These are phyloP conservation scores for Penicillium canescens DNA, from an alignment of 495 filamentous ascomycete genomes.

Conservation along the genomic window DNA sequence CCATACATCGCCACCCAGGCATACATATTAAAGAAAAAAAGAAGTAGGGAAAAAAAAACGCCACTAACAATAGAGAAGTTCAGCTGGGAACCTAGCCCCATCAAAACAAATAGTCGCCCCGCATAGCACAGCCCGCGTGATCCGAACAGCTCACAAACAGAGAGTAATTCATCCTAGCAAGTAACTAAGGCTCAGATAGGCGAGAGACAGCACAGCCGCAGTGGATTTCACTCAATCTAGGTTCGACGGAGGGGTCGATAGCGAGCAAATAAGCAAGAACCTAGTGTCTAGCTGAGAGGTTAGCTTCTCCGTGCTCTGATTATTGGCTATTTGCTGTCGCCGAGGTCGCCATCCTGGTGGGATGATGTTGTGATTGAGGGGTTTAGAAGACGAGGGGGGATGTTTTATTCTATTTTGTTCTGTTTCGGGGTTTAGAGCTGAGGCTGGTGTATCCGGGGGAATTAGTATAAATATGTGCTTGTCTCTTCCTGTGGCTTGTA, in stretches of 20 bases:
- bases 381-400: background rate
- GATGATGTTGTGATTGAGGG: conserved; percentile 6
- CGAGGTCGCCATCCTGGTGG: background rate
- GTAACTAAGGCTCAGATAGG: background rate
- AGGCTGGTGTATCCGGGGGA: no score
- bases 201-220: background rate
- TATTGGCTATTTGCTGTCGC: background rate
- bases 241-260: background rate
- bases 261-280: background rate
- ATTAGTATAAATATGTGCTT: background rate
- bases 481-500: background rate
- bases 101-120: no score
- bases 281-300: background rate
- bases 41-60: no score
- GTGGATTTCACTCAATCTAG: background rate
- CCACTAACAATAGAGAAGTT: no score
- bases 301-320: background rate
- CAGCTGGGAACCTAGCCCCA: no score
- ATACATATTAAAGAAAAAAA: no score
- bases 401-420: background rate
- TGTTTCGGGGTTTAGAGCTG: background rate
- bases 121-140: no score
- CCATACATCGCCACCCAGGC: no score
- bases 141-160: no score
- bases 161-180: no score